A percentile compares a stretch with the other conserved stretches of the same genome.
These are phyloP conservation scores for Phytophthora pini DNA, from an alignment of 352 stramenopile species.

Conservation along the genomic window DNA sequence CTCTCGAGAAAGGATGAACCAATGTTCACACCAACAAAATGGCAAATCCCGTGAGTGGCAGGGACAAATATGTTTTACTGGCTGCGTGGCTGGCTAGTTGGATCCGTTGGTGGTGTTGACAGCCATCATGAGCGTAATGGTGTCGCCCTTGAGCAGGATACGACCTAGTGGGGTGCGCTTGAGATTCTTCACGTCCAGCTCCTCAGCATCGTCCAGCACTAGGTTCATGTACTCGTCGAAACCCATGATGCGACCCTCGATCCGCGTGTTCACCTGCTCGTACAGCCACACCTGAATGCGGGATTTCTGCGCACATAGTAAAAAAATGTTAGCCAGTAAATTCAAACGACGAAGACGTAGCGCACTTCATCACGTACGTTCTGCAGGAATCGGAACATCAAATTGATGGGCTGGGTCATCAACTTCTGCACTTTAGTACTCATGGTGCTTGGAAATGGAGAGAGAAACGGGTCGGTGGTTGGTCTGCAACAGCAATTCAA, in stretches of 20 bases:
- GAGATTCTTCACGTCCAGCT: conserved; percentile 96
- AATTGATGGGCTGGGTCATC: conserved; percentile 99
- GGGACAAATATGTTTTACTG: conserved; percentile 36
- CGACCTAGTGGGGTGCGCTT: conserved; percentile 94
- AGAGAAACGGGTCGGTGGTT: conserved; percentile 15
- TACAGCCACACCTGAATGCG: conserved; percentile 99
- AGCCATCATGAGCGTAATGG: conserved; percentile 98
- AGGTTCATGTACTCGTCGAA: conserved; percentile 99
- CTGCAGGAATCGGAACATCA: conserved; percentile 99
- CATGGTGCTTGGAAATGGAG: conserved; percentile 55
- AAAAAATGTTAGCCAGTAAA: conserved; percentile 10
- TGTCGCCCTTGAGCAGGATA: conserved; percentile 99
- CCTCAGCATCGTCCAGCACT: conserved; percentile 98
- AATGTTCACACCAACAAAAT: conserved; percentile 5
- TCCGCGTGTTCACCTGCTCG: conserved; percentile 98
- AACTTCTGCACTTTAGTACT: conserved; percentile 97
- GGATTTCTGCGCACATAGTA: conserved; percentile 81
- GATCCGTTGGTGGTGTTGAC: conserved; percentile 55
- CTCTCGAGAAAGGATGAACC: not conserved
- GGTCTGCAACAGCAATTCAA: conserved; percentile 17
- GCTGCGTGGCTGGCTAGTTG: conserved; percentile 35
- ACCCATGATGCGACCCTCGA: conserved; percentile 99
- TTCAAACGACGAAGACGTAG: not conserved
- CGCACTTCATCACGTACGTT: conserved; percentile 70
- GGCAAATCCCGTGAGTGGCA: conserved; percentile 13